Percentiles rank a stretch among this genome's conserved stretches.
Conservation (phyloP, 257 asterid species). For the Datura wrightii region DNA sequence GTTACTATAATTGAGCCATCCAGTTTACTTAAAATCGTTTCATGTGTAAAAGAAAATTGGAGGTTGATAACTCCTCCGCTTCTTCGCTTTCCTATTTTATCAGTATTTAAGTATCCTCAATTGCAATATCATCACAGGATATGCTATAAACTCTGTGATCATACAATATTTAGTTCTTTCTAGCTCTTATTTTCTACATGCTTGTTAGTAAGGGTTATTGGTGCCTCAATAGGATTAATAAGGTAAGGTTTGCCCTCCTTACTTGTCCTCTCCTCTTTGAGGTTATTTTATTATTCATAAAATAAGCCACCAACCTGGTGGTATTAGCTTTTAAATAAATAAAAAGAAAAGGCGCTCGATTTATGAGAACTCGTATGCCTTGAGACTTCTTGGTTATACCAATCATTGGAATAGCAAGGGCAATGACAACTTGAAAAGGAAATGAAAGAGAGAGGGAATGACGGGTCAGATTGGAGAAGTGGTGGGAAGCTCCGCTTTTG, state of each 20-base stretch:
- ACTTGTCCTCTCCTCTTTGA: not conserved
- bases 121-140: not conserved
- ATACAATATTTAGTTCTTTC: conserved; percentile 2
- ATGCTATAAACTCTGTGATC: not conserved
- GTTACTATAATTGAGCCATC: not conserved
- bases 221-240: conserved; percentile 13
- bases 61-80: not conserved
- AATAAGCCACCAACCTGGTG: conserved; percentile 2
- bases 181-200: not conserved
- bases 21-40: not conserved
- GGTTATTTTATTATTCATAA: not conserved
- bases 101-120: not conserved
- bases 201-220: not conserved
- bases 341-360: not conserved
- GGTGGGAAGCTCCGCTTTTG: not conserved
- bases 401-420: not conserved
- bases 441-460: conserved; percentile 6
- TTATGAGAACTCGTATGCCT: not conserved
- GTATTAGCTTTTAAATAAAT: not conserved
- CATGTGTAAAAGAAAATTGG: not conserved
- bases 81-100: not conserved
- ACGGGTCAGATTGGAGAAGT: not conserved
- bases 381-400: not conserved
- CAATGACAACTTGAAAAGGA: not conserved
- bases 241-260: not conserved